Evolutionary conservation across 1,139 yeast genomes (phyloP).

Genomic region (Yamadazyma oceani): DNA sequence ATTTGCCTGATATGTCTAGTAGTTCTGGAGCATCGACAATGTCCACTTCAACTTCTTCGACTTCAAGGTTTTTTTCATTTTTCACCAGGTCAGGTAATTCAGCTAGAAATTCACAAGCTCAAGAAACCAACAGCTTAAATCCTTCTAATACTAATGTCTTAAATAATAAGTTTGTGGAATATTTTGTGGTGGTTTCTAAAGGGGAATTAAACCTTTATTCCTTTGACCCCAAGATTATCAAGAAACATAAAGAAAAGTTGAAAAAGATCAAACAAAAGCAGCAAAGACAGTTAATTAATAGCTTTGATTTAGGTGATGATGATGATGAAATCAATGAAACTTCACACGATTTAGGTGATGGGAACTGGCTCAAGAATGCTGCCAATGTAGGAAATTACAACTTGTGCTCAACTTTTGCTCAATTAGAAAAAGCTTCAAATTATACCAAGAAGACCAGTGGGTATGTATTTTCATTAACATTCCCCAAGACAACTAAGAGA

Average conservation of each 20-base stretch:
- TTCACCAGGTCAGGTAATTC: constrained; percentile 18
- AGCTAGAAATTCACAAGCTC: constrained; percentile 4
- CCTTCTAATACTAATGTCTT: constrained; percentile 6
- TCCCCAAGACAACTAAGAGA: constrained; percentile 38
- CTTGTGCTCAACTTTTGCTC: constrained; percentile 51
- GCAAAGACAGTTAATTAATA: constrained; percentile 15
- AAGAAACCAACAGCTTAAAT: constrained; percentile 10
- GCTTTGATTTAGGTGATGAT: constrained; percentile 17
- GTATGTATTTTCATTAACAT: constrained; percentile 36
- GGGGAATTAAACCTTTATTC: constrained; percentile 57
- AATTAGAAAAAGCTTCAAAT: constrained; percentile 29
- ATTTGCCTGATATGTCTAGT: constrained; percentile 17
- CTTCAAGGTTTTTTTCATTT: constrained; percentile 24
- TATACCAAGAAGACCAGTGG: constrained; percentile 12
- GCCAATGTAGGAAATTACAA: constrained; percentile 49
- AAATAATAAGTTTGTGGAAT: constrained; percentile 40
- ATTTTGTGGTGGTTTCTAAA: constrained; percentile 57
- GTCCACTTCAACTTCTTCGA: constrained; percentile 17
- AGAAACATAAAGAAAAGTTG: constrained; percentile 38
- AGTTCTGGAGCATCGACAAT: constrained; percentile 28
- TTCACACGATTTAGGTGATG: constrained; percentile 51
- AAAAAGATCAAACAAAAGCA: constrained; percentile 29
- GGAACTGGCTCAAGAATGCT: constrained; percentile 63
- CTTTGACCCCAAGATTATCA: constrained; percentile 48
- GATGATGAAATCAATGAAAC: constrained; percentile 16